Evolutionary conservation across 1,284 basidiomycete genomes (phyloP).

Genomic region (Pseudozyma tsukubaensis): DNA sequence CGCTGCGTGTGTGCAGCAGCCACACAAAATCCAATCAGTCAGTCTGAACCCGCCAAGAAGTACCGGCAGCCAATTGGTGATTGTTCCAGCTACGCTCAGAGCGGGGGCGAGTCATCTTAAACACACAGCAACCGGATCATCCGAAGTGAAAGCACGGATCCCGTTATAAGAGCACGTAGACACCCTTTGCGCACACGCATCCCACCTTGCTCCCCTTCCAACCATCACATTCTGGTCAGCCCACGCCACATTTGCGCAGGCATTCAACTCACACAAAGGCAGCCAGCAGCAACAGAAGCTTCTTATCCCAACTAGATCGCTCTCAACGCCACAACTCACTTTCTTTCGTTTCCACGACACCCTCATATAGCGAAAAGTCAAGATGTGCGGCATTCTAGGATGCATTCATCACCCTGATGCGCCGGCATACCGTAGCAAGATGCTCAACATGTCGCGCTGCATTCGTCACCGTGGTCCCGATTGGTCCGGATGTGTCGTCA

Average conservation of each 20-base stretch:
- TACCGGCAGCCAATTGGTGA: too few species aligned
- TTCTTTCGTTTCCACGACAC: neutral
- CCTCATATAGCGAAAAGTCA: neutral
- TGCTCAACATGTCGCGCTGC: constrained; percentile 67
- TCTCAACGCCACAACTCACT: neutral
- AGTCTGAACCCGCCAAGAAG: constrained; percentile 2
- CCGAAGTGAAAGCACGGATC: neutral
- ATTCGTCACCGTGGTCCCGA: constrained; percentile 69
- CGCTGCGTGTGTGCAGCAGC: neutral
- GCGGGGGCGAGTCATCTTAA: constrained; percentile 14
- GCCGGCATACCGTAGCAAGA: constrained; percentile 63
- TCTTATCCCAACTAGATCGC: neutral
- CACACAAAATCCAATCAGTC: too few species aligned
- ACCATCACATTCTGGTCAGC: neutral
- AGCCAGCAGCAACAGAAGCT: too few species aligned
- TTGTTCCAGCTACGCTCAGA: neutral
- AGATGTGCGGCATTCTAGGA: constrained; percentile 68
- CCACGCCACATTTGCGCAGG: too few species aligned
- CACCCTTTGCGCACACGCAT: neutral
- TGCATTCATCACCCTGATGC: constrained; percentile 67
- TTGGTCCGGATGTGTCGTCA: constrained; percentile 68
- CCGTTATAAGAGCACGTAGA: neutral
- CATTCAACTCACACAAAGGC: too few species aligned
- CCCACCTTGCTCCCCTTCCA: neutral
- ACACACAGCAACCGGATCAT: too few species aligned